These are phyloP conservation scores for Termitomyces sp. DNA, from an alignment of 768 basidiomycete genomes.

Conservation along the genomic window DNA sequence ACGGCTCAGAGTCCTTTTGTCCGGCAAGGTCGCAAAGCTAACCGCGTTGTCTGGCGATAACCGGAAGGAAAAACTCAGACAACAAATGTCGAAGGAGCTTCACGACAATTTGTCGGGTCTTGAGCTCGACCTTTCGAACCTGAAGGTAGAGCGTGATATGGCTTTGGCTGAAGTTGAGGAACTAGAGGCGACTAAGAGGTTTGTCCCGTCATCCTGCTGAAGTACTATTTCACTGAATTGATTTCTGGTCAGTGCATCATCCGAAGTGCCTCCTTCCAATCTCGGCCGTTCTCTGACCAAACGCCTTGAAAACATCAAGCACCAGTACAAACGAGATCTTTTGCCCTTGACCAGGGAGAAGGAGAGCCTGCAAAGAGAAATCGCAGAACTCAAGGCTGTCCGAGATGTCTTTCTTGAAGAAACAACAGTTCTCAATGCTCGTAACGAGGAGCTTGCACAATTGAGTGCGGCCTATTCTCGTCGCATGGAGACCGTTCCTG, in stretches of 20 bases:
- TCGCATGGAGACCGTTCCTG: slow-evolving; percentile 57
- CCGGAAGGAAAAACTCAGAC: slow-evolving; percentile 70
- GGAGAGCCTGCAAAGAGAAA: slow-evolving; percentile 73
- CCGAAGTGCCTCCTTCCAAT: slow-evolving; percentile 36
- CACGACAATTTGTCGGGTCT: slow-evolving; percentile 68
- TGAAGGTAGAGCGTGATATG: slow-evolving; percentile 88
- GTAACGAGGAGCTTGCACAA: slow-evolving; percentile 91
- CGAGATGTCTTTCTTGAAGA: slow-evolving; percentile 89
- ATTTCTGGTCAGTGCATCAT: slow-evolving; percentile 20
- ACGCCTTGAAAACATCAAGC: slow-evolving; percentile 82
- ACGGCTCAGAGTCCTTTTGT: slow-evolving; percentile 74
- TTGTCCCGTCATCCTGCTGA: slow-evolving; percentile 14
- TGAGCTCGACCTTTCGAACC: slow-evolving; percentile 80
- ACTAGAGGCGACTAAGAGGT: slow-evolving; percentile 72
- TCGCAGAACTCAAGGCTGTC: slow-evolving; percentile 79
- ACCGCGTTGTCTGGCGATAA: slow-evolving; percentile 81
- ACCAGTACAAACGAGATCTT: slow-evolving; percentile 83
- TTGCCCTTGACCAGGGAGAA: slow-evolving; percentile 78
- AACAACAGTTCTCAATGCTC: slow-evolving; percentile 80
- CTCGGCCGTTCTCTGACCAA: slow-evolving; percentile 70
- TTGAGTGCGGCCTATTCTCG: slow-evolving; percentile 79
- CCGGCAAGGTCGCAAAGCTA: slow-evolving; percentile 84
- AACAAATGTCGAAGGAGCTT: slow-evolving; percentile 75
- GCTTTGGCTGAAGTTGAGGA: slow-evolving; percentile 92
- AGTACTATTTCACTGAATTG: background rate